phyloP scores from a whole-genome alignment of 2,329 filamentous ascomycete genomes.

The Polychaeton citri region DNA sequence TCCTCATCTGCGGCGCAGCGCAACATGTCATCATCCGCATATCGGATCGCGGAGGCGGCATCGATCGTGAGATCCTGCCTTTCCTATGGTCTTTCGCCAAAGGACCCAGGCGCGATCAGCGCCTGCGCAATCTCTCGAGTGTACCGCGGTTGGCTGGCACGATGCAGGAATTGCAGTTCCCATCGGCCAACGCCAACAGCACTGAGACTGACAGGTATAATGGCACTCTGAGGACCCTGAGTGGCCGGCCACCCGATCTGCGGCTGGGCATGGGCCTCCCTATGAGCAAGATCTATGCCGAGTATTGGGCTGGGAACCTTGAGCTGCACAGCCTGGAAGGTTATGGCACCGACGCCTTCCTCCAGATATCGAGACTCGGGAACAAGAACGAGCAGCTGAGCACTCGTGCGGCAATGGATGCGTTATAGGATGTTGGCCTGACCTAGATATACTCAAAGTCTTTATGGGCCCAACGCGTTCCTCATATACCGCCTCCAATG shows the following conservation, averaged over 20 bases:
- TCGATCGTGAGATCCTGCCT: constrained; percentile 70
- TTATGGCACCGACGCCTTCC: constrained; percentile 88
- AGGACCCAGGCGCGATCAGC: constrained; percentile 62
- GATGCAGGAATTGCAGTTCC: constrained; percentile 49
- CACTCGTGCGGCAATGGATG: constrained; percentile 39
- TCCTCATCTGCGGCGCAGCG: constrained; percentile 83
- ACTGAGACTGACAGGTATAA: constrained; percentile 27
- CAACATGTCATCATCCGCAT: constrained; percentile 95
- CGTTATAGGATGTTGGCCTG: too few species aligned
- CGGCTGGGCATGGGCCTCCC: constrained; percentile 86
- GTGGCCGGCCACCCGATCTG: constrained; percentile 71
- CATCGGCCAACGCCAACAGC: constrained; percentile 10
- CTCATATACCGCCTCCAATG: too few species aligned
- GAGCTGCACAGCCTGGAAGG: constrained; percentile 88
- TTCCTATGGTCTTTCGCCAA: constrained; percentile 97
- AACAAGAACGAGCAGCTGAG: constrained; percentile 96
- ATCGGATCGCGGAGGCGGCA: constrained; percentile 87
- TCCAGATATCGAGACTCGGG: constrained; percentile 90
- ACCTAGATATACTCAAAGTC: too few species aligned
- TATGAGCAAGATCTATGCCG: constrained; percentile 85
- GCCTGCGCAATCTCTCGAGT: constrained; percentile 70
- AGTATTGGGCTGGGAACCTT: constrained; percentile 92
- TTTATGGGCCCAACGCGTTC: too few species aligned
- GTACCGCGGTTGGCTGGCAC: constrained; percentile 90
- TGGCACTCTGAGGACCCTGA: constrained; percentile 65